These are phyloP conservation scores for Volvox carteri DNA, from an alignment of 163 green algal genomes.

Conservation along the genomic window DNA sequence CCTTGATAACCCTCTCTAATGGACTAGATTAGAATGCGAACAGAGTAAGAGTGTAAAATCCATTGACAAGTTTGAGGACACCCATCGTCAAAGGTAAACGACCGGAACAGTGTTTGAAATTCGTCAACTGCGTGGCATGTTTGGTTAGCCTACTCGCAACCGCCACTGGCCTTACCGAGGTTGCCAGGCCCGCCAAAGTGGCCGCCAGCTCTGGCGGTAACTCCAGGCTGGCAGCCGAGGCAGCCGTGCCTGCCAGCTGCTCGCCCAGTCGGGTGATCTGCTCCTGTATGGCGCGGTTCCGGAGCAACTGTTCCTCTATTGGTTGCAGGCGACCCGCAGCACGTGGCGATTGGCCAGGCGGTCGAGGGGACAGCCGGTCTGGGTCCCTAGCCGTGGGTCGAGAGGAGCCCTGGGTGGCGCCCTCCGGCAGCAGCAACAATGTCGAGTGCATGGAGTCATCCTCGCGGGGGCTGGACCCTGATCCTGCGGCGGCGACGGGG, in stretches of 20 bases:
- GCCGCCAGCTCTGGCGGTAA: background rate
- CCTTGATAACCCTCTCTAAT: no score
- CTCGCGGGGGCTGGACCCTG: background rate
- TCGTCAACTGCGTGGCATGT: no score
- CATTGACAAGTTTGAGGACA: no score
- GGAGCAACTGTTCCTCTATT: conserved; percentile 2
- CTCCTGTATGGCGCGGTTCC: conserved; percentile 6
- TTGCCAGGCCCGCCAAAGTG: background rate
- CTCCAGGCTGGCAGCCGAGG: background rate
- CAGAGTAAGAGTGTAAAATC: no score
- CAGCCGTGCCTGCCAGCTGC: background rate
- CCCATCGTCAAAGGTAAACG: no score
- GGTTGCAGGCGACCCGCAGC: background rate
- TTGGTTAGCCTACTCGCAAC: no score
- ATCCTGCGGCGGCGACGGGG: background rate
- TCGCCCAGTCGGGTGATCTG: background rate
- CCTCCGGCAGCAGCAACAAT: background rate
- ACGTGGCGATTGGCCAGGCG: background rate
- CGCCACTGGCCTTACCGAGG: conserved; percentile 22
- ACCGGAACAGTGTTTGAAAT: no score
- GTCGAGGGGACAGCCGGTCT: background rate
- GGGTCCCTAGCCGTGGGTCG: background rate
- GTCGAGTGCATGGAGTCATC: background rate
- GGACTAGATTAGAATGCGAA: no score
- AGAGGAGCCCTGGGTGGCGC: background rate